These are phyloP conservation scores for Trichosporon sp. DNA, from an alignment of 1,284 basidiomycete genomes.

Conservation along the genomic window DNA sequence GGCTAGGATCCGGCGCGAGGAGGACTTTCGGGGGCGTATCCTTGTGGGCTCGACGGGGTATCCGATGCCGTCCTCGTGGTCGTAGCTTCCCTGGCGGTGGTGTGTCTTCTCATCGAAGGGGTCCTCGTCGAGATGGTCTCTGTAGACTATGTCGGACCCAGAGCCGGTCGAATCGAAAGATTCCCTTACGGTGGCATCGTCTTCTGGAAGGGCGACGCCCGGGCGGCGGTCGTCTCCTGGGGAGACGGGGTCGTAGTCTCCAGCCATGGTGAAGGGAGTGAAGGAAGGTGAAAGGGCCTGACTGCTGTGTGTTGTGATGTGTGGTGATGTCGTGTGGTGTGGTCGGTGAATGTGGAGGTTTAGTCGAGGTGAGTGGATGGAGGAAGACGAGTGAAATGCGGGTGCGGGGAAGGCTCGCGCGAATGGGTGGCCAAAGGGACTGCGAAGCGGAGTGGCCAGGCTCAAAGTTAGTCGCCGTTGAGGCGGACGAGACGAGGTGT, in stretches of 20 bases:
- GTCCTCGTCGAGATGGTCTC: slow-evolving; percentile 40
- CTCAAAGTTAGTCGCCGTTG: not conserved
- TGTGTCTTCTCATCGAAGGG: slow-evolving; percentile 43
- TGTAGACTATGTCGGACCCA: slow-evolving; percentile 30
- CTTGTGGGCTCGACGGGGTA: slow-evolving; percentile 32
- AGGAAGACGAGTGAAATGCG: not conserved
- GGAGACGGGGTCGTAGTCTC: not conserved
- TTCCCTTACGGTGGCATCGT: not conserved
- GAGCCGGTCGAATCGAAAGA: slow-evolving; percentile 17
- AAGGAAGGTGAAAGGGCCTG: not conserved
- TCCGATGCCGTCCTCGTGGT: slow-evolving; percentile 27
- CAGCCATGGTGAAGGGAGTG: not conserved
- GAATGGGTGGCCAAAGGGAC: not conserved
- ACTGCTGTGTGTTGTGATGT: not conserved
- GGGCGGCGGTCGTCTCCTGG: not conserved
- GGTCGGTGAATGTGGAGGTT: not conserved
- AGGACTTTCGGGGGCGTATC: slow-evolving; percentile 33
- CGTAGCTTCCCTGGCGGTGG: slow-evolving; percentile 3
- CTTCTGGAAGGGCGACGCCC: not conserved
- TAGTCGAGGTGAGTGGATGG: not conserved
- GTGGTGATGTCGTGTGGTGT: not conserved
- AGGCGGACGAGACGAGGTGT: not conserved
- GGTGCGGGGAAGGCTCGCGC: not conserved
- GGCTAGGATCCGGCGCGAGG: slow-evolving; percentile 39
- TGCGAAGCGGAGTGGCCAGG: not conserved